These are phyloP conservation scores for Candida morakotiae DNA, from an alignment of 805 yeast species.

Conservation along the genomic window DNA sequence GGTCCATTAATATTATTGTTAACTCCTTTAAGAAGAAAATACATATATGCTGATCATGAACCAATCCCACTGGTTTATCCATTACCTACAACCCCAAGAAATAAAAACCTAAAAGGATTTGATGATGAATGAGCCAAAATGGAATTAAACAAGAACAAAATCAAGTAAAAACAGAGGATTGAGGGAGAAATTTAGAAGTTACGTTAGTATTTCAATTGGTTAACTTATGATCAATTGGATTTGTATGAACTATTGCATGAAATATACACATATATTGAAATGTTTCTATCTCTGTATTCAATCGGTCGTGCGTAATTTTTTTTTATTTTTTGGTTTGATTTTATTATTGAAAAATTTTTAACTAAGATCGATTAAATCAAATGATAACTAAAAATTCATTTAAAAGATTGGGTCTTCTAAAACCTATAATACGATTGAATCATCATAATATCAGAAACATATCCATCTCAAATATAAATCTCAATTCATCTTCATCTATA, in stretches of 20 bases:
- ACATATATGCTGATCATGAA: slow-evolving; percentile 58
- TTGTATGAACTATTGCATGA: no score
- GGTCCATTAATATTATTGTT: slow-evolving; percentile 63
- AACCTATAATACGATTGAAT: not conserved
- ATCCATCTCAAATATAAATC: no score
- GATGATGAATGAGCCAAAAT: slow-evolving; percentile 37
- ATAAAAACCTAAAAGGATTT: slow-evolving; percentile 45
- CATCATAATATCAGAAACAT: slow-evolving; percentile 1
- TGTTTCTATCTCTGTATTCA: no score
- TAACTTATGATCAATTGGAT: no score
- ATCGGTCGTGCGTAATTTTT: not conserved
- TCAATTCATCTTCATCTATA: no score
- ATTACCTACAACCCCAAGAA: slow-evolving; percentile 53
- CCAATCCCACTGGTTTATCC: slow-evolving; percentile 63
- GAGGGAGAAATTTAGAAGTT: no score
- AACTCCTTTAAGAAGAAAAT: slow-evolving; percentile 69
- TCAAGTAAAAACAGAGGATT: not conserved
- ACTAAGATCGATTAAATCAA: no score
- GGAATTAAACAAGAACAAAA: not conserved
- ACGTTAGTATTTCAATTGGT: no score
- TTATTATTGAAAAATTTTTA: no score
- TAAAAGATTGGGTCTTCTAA: no score
- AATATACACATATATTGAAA: not conserved
- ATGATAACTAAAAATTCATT: no score
- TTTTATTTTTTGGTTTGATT: no score